Evolutionary conservation across 2,329 filamentous ascomycete genomes (phyloP).

Genomic region (Gliomastix tumulicola): DNA sequence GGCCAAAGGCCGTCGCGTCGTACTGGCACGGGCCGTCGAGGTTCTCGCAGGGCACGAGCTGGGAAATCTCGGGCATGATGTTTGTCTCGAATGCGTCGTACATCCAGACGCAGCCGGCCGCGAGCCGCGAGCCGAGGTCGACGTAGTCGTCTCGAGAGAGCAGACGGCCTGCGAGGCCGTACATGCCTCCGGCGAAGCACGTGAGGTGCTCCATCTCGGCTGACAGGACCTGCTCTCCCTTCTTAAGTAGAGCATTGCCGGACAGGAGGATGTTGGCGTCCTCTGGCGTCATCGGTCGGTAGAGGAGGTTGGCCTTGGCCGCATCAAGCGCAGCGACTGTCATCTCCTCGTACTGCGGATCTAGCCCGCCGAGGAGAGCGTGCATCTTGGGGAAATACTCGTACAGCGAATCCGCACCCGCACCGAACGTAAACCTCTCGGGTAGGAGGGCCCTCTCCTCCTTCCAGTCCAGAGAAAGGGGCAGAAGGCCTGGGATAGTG

Average conservation of each 20-base stretch:
- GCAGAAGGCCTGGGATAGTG: slow-evolving; percentile 67
- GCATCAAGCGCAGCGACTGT: slow-evolving; percentile 57
- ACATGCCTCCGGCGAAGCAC: slow-evolving; percentile 67
- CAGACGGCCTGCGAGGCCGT: slow-evolving; percentile 58
- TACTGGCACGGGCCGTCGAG: slow-evolving; percentile 26
- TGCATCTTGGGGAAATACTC: slow-evolving; percentile 56
- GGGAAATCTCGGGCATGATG: slow-evolving; percentile 46
- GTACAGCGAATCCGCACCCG: slow-evolving; percentile 43
- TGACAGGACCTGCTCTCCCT: slow-evolving; percentile 17
- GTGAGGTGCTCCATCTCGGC: slow-evolving; percentile 50
- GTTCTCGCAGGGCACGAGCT: slow-evolving; percentile 25
- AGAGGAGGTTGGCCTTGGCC: slow-evolving; percentile 57
- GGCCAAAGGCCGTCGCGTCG: slow-evolving; percentile 14
- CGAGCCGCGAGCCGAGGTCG: slow-evolving; percentile 36
- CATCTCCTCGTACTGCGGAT: slow-evolving; percentile 56
- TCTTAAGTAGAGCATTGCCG: slow-evolving; percentile 26
- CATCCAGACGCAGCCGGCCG: slow-evolving; percentile 47
- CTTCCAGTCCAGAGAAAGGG: slow-evolving; percentile 54
- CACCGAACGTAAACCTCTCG: slow-evolving; percentile 32
- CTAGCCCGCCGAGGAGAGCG: slow-evolving; percentile 57
- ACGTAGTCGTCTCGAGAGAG: slow-evolving; percentile 42
- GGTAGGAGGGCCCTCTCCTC: slow-evolving; percentile 33
- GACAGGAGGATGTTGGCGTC: slow-evolving; percentile 55
- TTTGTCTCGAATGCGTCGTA: slow-evolving; percentile 41
- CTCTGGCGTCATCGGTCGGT: slow-evolving; percentile 56